Evolutionary conservation across 2,329 filamentous ascomycete genomes (phyloP).

Genomic region (Dactylellina leptospora): DNA sequence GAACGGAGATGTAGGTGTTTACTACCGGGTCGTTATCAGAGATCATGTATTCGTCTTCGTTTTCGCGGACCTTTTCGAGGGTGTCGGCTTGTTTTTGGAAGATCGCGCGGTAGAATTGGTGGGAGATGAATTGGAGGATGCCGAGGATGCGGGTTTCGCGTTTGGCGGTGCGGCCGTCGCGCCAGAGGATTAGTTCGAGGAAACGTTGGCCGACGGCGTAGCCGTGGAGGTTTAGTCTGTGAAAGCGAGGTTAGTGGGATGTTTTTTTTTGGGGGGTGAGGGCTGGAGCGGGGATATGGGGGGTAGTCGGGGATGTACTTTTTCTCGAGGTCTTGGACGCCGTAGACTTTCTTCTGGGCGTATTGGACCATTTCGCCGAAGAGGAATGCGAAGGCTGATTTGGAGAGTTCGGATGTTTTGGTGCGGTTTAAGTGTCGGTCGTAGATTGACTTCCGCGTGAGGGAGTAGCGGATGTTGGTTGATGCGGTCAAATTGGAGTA

Average conservation of each 20-base stretch:
- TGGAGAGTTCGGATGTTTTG: slow-evolving; percentile 86
- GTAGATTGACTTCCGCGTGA: slow-evolving; percentile 97
- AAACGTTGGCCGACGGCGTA: slow-evolving; percentile 93
- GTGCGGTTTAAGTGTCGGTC: slow-evolving; percentile 91
- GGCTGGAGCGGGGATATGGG: background rate
- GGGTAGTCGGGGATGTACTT: slow-evolving; percentile 65
- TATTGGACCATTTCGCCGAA: slow-evolving; percentile 98
- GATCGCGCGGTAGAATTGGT: slow-evolving; percentile 88
- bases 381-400: slow-evolving; percentile 92
- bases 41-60: slow-evolving; percentile 97
- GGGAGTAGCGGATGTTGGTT: slow-evolving; percentile 81
- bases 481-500: slow-evolving; percentile 54
- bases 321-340: slow-evolving; percentile 92
- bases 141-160: slow-evolving; percentile 88
- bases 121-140: slow-evolving; percentile 94
- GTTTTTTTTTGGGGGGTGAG: background rate
- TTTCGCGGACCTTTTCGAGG: slow-evolving; percentile 84
- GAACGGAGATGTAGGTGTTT: slow-evolving; percentile 91
- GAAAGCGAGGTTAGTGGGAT: background rate
- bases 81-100: slow-evolving; percentile 91
- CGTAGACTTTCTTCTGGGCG: slow-evolving; percentile 87
- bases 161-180: slow-evolving; percentile 74
- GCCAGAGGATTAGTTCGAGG: slow-evolving; percentile 92
- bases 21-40: slow-evolving; percentile 97
- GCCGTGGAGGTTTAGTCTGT: slow-evolving; percentile 85